Conservation (phyloP, 148 eudicot species). For the Vaccinium macrocarpon region DNA sequence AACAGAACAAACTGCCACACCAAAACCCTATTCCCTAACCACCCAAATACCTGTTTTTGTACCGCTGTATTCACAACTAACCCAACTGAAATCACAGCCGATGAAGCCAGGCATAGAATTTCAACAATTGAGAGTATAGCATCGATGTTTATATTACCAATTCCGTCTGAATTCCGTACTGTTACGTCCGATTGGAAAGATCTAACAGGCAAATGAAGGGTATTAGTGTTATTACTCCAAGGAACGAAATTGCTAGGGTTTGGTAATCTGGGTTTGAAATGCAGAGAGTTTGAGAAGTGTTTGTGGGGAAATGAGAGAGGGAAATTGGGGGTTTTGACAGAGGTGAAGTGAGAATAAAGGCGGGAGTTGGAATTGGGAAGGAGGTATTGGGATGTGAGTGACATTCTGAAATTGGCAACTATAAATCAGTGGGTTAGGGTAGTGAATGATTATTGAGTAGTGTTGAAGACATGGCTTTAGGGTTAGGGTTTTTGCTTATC, state of each 20-base stretch:
- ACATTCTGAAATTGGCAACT: slow-evolving; percentile 16
- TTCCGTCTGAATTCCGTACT: slow-evolving; percentile 12
- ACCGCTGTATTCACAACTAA: slow-evolving; percentile 37
- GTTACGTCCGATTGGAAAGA: slow-evolving; percentile 28
- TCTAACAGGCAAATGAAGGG: slow-evolving; percentile 25
- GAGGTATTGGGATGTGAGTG: slow-evolving; percentile 37
- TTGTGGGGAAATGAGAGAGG: slow-evolving; percentile 10
- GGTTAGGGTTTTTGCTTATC: slow-evolving; percentile 2
- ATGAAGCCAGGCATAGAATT: slow-evolving; percentile 48
- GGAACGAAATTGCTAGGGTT: slow-evolving; percentile 6
- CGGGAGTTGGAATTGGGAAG: slow-evolving; percentile 26
- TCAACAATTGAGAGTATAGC: slow-evolving; percentile 53
- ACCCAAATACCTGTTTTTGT: slow-evolving; percentile 36
- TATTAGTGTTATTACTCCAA: not conserved
- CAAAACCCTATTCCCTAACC: slow-evolving; percentile 47
- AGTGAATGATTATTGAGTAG: not conserved
- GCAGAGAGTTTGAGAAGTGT: slow-evolving; percentile 16
- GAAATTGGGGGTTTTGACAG: slow-evolving; percentile 24
- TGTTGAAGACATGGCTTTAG: not conserved
- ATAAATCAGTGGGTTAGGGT: not conserved
- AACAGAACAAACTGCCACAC: slow-evolving; percentile 48
- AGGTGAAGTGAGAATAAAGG: slow-evolving; percentile 22
- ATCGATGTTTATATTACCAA: slow-evolving; percentile 37
- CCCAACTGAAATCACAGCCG: slow-evolving; percentile 51
- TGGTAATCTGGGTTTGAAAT: slow-evolving; percentile 1